These are phyloP conservation scores for Xylariaceae sp. DNA, from an alignment of 2,329 filamentous ascomycete species.

Conservation along the genomic window DNA sequence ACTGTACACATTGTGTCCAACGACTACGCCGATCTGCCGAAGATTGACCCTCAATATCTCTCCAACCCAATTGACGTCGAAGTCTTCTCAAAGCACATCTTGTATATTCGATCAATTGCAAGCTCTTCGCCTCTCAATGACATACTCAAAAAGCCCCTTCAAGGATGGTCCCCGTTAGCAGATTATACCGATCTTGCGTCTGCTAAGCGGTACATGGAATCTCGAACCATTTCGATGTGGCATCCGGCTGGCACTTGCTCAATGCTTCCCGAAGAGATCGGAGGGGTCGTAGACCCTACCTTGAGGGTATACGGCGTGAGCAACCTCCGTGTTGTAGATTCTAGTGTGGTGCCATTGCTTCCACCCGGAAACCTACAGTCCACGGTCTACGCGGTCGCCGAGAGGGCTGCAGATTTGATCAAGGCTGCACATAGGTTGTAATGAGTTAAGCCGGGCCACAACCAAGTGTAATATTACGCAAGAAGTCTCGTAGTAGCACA, in stretches of 20 bases:
- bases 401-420: conserved; percentile 31
- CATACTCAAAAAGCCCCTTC: conserved; percentile 17
- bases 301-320: conserved; percentile 33
- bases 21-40: conserved; percentile 1
- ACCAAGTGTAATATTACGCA: too few species aligned
- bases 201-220: conserved; percentile 16
- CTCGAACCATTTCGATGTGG: conserved; percentile 21
- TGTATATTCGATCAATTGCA: conserved; percentile 12
- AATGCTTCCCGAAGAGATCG: conserved; percentile 31
- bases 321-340: conserved; percentile 34
- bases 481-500: too few species aligned
- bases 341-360: conserved; percentile 33
- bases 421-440: conserved; percentile 11
- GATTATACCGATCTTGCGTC: conserved; percentile 5
- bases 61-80: conserved; percentile 18
- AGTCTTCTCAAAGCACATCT: conserved; percentile 15
- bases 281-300: conserved; percentile 33
- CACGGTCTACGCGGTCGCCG: conserved; percentile 29
- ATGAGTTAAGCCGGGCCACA: neutral
- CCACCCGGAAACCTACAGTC: conserved; percentile 31
- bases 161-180: neutral
- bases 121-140: conserved; percentile 5
- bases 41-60: conserved; percentile 17
- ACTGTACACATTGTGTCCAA: conserved; percentile 14
- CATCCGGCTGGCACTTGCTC: conserved; percentile 24